Evolutionary conservation across 306 rosid species (phyloP).

Genomic region (Cicer pinnatifidum): DNA sequence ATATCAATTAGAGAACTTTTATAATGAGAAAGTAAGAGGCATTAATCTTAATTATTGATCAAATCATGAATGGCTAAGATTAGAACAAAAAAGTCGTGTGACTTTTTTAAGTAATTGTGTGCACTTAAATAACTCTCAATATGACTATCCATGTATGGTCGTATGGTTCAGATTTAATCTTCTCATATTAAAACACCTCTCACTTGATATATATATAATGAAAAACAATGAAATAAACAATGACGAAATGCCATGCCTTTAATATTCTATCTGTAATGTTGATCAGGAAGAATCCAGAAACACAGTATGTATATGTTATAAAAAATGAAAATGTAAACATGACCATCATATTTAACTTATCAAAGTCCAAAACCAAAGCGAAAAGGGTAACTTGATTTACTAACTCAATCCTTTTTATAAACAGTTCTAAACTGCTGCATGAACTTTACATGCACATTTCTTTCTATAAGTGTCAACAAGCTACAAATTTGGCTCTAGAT

Average conservation of each 20-base stretch:
- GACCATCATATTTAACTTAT: conserved; percentile 8
- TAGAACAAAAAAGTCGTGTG: too few species aligned
- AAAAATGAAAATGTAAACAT: background rate
- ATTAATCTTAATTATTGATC: too few species aligned
- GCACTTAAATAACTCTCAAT: too few species aligned
- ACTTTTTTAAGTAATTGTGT: too few species aligned
- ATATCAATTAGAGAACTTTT: too few species aligned
- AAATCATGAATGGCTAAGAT: too few species aligned
- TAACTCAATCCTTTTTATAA: conserved; percentile 9
- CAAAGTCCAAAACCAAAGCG: background rate
- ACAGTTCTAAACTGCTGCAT: conserved; percentile 2
- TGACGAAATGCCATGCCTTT: conserved; percentile 7
- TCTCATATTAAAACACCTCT: too few species aligned
- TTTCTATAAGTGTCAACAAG: conserved; percentile 9
- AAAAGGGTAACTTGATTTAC: conserved; percentile 16
- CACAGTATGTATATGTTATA: background rate
- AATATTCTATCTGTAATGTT: conserved; percentile 21
- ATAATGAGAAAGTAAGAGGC: too few species aligned
- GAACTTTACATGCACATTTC: background rate
- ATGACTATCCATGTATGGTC: too few species aligned
- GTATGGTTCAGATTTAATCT: too few species aligned
- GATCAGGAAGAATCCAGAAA: conserved; percentile 18
- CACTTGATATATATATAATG: background rate
- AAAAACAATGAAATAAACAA: conserved; percentile 20
- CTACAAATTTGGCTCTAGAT: background rate